Percentiles rank a stretch among this genome's conserved stretches.
Evolutionary conservation across 208 protist species (phyloP).

Genomic region (Wallacemonas sp.): DNA sequence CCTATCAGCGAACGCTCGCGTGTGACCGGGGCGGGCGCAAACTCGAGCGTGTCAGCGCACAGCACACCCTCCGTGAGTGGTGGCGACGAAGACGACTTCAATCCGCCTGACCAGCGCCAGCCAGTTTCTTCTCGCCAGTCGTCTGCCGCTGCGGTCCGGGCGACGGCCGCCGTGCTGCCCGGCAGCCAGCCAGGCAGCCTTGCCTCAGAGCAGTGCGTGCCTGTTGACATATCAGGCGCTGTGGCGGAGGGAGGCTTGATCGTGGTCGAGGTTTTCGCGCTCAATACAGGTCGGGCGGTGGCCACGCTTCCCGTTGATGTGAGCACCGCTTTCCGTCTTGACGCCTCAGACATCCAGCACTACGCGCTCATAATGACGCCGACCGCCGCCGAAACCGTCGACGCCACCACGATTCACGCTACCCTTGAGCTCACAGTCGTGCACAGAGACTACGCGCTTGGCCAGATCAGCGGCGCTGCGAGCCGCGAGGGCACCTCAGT

Average conservation of each 20-base stretch:
- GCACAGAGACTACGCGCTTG: background rate
- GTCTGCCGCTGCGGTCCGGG: background rate
- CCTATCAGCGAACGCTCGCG: too few species aligned
- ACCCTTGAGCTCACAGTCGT: slow-evolving; percentile 33
- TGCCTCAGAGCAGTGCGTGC: slow-evolving; percentile 13
- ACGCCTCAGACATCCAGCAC: slow-evolving; percentile 22
- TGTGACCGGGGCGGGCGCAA: too few species aligned
- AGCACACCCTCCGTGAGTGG: background rate
- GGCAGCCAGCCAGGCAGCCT: background rate
- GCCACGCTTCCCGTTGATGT: slow-evolving; percentile 16
- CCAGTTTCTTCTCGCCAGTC: background rate
- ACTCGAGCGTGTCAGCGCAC: background rate
- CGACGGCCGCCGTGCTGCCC: slow-evolving; percentile 7
- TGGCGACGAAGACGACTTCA: slow-evolving; percentile 9
- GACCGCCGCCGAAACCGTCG: slow-evolving; percentile 1
- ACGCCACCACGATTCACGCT: slow-evolving; percentile 25
- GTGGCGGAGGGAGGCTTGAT: slow-evolving; percentile 11
- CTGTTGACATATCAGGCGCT: slow-evolving; percentile 18
- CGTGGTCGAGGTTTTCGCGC: slow-evolving; percentile 22
- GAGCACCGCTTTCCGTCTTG: slow-evolving; percentile 2
- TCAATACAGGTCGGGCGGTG: slow-evolving; percentile 17
- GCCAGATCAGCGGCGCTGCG: background rate
- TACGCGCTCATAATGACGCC: slow-evolving; percentile 25
- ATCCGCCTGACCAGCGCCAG: background rate
- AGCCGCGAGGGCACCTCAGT: background rate